phyloP scores from a whole-genome alignment of 2,329 filamentous ascomycete genomes.

The Botrytis byssoidea region DNA sequence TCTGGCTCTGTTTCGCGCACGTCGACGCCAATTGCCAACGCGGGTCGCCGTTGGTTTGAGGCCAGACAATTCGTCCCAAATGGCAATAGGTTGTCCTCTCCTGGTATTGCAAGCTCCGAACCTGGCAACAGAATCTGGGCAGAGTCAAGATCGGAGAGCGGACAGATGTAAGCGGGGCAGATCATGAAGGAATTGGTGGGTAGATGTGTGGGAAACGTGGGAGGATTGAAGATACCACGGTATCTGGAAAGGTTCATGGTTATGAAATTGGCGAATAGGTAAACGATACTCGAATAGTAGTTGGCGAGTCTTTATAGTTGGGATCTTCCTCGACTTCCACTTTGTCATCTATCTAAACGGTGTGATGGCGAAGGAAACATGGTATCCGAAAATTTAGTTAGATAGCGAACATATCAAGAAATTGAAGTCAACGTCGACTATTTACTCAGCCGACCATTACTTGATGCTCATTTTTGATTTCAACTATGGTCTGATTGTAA shows the following conservation, averaged over 20 bases:
- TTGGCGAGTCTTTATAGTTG: background rate
- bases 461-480: background rate
- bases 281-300: background rate
- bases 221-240: background rate
- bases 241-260: background rate
- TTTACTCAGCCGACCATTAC: background rate
- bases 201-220: background rate
- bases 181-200: background rate
- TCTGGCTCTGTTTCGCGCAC: background rate
- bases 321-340: background rate
- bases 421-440: background rate
- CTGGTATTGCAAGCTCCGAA: background rate
- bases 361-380: background rate
- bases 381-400: background rate
- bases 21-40: background rate
- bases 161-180: background rate
- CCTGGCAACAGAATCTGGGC: no score
- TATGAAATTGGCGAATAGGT: background rate
- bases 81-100: background rate
- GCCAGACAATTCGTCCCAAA: background rate
- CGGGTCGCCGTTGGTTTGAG: background rate
- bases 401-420: background rate
- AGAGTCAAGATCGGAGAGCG: background rate
- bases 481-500: background rate
- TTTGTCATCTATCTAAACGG: background rate